phyloP scores from a whole-genome alignment of 1,284 basidiomycete genomes.

The Rhizoctonia solani region DNA sequence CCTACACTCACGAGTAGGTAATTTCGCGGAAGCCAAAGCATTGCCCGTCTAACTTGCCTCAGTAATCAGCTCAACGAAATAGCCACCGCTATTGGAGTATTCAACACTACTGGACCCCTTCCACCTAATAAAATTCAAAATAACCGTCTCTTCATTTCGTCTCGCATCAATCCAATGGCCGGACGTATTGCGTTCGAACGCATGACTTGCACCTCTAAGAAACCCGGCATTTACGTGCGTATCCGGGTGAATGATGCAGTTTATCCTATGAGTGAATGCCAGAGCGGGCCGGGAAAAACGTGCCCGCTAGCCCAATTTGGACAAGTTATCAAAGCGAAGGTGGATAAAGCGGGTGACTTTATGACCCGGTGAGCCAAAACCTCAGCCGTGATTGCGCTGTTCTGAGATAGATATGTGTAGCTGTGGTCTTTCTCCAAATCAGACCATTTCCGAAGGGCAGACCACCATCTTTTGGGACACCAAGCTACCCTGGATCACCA shows the following conservation, averaged over 20 bases:
- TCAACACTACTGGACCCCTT: background rate
- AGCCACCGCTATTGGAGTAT: conserved; percentile 13
- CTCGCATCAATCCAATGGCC: conserved; percentile 24
- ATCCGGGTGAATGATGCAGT: conserved; percentile 26
- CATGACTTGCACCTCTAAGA: conserved; percentile 17
- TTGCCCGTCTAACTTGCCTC: background rate
- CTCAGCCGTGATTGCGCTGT: no score
- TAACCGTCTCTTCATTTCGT: conserved; percentile 8
- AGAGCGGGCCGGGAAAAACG: conserved; percentile 14
- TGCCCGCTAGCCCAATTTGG: conserved; percentile 12
- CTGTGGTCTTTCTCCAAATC: conserved; percentile 21
- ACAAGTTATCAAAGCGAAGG: conserved; percentile 4
- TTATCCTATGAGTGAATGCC: conserved; percentile 14
- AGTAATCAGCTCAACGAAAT: conserved; percentile 29
- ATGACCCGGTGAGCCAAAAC: background rate
- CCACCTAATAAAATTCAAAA: background rate
- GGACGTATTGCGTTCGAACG: conserved; percentile 28
- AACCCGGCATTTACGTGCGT: conserved; percentile 3
- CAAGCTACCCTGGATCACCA: conserved; percentile 8
- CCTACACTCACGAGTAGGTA: conserved; percentile 15
- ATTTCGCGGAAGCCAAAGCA: background rate
- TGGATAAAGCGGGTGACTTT: conserved; percentile 18
- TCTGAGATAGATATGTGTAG: background rate
- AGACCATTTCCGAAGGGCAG: conserved; percentile 10
- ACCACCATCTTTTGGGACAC: conserved; percentile 26